phyloP scores from a whole-genome alignment of 78 protist species.

The Polysphondylium violaceum region DNA sequence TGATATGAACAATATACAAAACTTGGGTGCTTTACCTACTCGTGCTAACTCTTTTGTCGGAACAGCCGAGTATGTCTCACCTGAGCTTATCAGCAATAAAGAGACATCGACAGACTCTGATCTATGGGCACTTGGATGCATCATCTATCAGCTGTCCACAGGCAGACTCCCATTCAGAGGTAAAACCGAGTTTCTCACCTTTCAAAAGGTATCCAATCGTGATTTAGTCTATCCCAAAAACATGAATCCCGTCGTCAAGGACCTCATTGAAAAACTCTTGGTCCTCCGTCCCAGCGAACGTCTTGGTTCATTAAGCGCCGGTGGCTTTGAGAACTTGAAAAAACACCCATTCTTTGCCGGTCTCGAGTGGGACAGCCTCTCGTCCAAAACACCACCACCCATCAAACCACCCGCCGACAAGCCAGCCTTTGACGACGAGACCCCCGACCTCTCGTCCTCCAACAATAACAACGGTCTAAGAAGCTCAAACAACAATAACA shows the following conservation, averaged over 20 bases:
- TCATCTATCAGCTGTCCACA: slow-evolving; percentile 92
- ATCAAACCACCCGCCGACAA: slow-evolving; percentile 46
- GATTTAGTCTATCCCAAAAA: slow-evolving; percentile 78
- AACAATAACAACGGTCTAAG: not conserved
- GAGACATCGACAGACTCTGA: slow-evolving; percentile 88
- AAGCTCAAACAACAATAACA: not conserved
- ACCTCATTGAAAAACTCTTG: slow-evolving; percentile 82
- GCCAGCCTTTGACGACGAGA: slow-evolving; percentile 61
- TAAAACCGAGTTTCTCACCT: slow-evolving; percentile 85
- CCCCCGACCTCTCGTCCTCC: not conserved
- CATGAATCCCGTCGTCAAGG: slow-evolving; percentile 82
- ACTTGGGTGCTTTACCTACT: not conserved
- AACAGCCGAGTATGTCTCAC: slow-evolving; percentile 95
- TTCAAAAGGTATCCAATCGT: slow-evolving; percentile 81
- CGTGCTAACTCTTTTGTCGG: slow-evolving; percentile 82
- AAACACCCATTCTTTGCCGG: slow-evolving; percentile 86
- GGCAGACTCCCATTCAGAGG: slow-evolving; percentile 87
- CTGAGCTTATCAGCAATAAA: slow-evolving; percentile 88
- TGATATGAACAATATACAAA: not conserved
- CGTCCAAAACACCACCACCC: slow-evolving; percentile 59
- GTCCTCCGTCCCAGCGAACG: slow-evolving; percentile 67
- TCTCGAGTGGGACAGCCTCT: slow-evolving; percentile 76
- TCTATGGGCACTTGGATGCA: slow-evolving; percentile 96
- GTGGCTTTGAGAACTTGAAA: slow-evolving; percentile 60
- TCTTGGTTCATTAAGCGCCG: slow-evolving; percentile 27